A percentile compares a stretch with the other conserved stretches of the same genome.
Evolutionary conservation across 2,329 filamentous ascomycete species (phyloP).

Genomic region (Lachnellula cervina): DNA sequence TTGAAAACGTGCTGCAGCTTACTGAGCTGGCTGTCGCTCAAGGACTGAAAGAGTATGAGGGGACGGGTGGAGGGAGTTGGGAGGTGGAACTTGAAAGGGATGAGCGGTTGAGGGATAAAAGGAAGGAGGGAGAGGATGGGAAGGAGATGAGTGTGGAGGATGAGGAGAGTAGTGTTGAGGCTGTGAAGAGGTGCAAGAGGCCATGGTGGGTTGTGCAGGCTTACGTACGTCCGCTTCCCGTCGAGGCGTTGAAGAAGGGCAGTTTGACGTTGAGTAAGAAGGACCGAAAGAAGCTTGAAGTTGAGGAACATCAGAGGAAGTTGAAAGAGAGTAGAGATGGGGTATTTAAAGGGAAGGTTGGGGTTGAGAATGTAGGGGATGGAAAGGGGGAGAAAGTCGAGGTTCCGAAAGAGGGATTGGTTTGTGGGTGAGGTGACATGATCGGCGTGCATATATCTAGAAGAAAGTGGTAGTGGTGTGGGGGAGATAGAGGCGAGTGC

Average conservation of each 20-base stretch:
- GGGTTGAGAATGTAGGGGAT: constrained; percentile 8
- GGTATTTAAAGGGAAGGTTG: constrained; percentile 4
- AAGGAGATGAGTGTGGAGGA: constrained; percentile 28
- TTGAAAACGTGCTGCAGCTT: constrained; percentile 69
- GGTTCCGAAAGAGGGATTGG: constrained; percentile 23
- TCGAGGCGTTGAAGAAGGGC: constrained; percentile 80
- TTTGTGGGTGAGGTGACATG: constrained; percentile 19
- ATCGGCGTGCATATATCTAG: not conserved
- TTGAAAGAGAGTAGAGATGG: not conserved
- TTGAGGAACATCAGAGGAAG: constrained; percentile 2
- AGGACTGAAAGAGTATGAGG: constrained; percentile 65
- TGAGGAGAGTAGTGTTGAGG: constrained; percentile 56
- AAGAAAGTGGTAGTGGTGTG: not conserved
- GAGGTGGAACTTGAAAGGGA: constrained; percentile 35
- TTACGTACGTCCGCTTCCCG: constrained; percentile 78
- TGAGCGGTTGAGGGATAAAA: constrained; percentile 28
- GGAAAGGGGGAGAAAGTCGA: constrained; percentile 17
- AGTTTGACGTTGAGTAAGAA: constrained; percentile 73
- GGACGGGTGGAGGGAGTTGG: constrained; percentile 45
- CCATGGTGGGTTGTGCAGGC: constrained; percentile 92
- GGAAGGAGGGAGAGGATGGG: constrained; percentile 30
- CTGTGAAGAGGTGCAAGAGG: constrained; percentile 67
- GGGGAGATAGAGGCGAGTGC: constrained; percentile 4
- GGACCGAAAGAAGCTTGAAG: constrained; percentile 42
- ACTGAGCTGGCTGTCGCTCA: constrained; percentile 71